These are phyloP conservation scores for Phyllosticta capitalensis DNA, from an alignment of 2,329 filamentous ascomycete species.

Conservation along the genomic window DNA sequence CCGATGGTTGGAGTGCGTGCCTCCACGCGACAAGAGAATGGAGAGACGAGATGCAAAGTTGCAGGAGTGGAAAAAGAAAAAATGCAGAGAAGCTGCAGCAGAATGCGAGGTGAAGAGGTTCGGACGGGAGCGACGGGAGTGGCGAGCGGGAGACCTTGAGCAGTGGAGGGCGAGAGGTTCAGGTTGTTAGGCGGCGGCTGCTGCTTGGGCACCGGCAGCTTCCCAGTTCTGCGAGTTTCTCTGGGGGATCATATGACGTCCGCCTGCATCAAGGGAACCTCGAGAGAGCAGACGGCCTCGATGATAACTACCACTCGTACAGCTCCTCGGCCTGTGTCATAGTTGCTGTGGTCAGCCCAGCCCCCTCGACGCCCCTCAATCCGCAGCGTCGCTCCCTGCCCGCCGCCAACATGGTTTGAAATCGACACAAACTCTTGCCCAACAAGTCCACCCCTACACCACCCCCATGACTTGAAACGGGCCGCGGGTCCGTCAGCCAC, in stretches of 20 bases:
- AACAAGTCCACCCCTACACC: background rate
- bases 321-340: background rate
- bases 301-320: background rate
- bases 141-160: conserved; percentile 1
- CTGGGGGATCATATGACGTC: conserved; percentile 8
- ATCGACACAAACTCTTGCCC: background rate
- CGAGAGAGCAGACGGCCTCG: background rate
- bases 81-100: background rate
- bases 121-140: background rate
- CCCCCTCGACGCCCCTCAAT: background rate
- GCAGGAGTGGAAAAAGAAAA: background rate
- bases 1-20: background rate
- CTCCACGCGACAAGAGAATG: background rate
- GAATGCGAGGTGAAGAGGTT: background rate
- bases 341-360: background rate
- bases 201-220: conserved; percentile 8
- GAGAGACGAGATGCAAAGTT: background rate
- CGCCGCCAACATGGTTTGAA: background rate
- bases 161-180: conserved; percentile 1
- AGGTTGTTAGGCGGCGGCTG: background rate
- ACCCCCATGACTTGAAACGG: background rate
- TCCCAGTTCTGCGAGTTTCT: conserved; percentile 11
- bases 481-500: background rate
- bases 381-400: background rate
- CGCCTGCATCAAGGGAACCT: background rate